Conservation (phyloP, 2,329 filamentous ascomycete genomes). For the Hansfordia pulvinata region DNA sequence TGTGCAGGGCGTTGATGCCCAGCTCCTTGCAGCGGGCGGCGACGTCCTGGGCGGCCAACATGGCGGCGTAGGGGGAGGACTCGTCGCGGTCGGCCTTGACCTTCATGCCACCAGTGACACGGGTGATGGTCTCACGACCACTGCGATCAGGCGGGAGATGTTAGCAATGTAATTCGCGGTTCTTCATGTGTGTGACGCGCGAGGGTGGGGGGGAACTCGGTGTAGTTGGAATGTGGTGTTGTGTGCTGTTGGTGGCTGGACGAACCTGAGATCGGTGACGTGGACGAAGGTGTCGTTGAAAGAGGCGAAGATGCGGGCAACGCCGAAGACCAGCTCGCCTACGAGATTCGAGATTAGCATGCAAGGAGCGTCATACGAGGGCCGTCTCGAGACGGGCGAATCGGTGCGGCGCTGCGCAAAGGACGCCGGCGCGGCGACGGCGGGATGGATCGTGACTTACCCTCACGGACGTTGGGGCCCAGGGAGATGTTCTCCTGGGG, state of each 20-base stretch:
- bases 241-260: conserved; percentile 17
- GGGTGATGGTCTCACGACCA: conserved; percentile 99
- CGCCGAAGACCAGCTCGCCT: conserved; percentile 97
- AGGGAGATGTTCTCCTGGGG: conserved; percentile 97
- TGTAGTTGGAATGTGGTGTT: too few relatives aligned
- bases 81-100: conserved; percentile 99
- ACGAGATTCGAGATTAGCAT: conserved; percentile 12
- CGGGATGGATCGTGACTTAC: conserved; percentile 40
- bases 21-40: conserved; percentile 69
- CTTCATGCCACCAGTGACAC: conserved; percentile 99
- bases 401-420: conserved; percentile 1
- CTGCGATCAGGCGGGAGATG: conserved; percentile 71
- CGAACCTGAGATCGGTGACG: conserved; percentile 95
- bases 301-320: conserved; percentile 94
- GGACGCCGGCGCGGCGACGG: too few relatives aligned
- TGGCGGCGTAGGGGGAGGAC: conserved; percentile 98
- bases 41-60: conserved; percentile 99
- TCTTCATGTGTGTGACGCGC: too few relatives aligned
- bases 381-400: conserved; percentile 7
- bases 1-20: conserved; percentile 85
- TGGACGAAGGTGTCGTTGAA: conserved; percentile 95
- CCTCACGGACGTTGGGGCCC: conserved; percentile 92
- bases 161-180: too few relatives aligned
- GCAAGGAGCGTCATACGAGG: too few relatives aligned
- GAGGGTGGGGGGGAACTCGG: too few relatives aligned